A percentile compares a stretch with the other conserved stretches of the same genome.
Conservation (phyloP, 225 moss, liverwort and hornwort species). For the Straminergon stramineum region DNA sequence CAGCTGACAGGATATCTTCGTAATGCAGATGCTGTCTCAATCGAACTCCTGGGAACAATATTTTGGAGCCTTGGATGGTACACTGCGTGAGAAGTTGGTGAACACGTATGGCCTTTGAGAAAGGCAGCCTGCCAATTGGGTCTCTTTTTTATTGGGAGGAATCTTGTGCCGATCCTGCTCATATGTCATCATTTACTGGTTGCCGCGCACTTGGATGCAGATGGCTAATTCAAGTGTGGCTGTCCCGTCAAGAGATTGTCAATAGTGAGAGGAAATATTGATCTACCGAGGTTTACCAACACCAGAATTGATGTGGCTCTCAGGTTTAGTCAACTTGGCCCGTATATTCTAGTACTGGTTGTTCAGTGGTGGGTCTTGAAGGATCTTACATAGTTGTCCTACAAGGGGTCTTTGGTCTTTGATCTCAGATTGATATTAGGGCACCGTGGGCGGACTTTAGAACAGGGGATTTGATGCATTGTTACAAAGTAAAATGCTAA, state of each 20-base stretch:
- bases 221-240: slow-evolving; percentile 46
- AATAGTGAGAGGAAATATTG: slow-evolving; percentile 42
- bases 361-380: slow-evolving; percentile 30
- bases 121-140: slow-evolving; percentile 5
- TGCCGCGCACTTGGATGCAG: slow-evolving; percentile 42
- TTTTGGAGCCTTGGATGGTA: slow-evolving; percentile 69
- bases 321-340: slow-evolving; percentile 22
- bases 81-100: slow-evolving; percentile 84
- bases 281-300: slow-evolving; percentile 29
- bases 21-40: slow-evolving; percentile 71
- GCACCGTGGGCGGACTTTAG: slow-evolving; percentile 12
- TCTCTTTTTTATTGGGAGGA: slow-evolving; percentile 9
- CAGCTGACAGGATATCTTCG: slow-evolving; percentile 1
- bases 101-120: slow-evolving; percentile 81
- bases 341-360: slow-evolving; percentile 34
- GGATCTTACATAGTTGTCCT: slow-evolving; percentile 18
- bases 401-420: slow-evolving; percentile 9
- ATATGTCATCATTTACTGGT: slow-evolving; percentile 25
- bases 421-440: slow-evolving; percentile 7
- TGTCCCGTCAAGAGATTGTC: slow-evolving; percentile 53
- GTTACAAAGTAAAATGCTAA: slow-evolving; percentile 46
- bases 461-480: slow-evolving; percentile 32
- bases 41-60: slow-evolving; percentile 81
- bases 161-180: slow-evolving; percentile 22
- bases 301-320: slow-evolving; percentile 36